Conservation (phyloP, 306 rosid genomes). For the Malus sieversii region DNA sequence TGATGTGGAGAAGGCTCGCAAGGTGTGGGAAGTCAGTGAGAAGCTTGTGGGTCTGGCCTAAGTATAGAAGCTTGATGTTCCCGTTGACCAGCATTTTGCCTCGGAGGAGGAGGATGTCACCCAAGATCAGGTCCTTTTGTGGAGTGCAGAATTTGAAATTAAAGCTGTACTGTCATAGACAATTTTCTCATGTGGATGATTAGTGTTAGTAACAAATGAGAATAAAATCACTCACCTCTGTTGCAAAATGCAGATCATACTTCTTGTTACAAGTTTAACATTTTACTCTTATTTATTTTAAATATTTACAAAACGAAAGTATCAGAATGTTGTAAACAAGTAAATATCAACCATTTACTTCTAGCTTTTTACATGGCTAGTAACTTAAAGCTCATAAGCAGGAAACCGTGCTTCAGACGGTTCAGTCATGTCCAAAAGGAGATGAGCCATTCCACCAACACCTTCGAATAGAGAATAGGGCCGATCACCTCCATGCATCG, state of each 20-base stretch:
- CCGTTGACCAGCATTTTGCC: conserved; percentile 3
- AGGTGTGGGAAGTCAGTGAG: conserved; percentile 92
- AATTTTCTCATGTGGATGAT: conserved; percentile 30
- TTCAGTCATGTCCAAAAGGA: conserved; percentile 62
- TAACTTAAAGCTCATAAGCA: conserved; percentile 51
- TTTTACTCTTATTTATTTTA: neutral
- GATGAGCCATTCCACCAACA: conserved; percentile 65
- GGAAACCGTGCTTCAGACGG: conserved; percentile 65
- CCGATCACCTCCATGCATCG: conserved; percentile 78
- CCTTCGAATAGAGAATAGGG: conserved; percentile 76
- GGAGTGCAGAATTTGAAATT: conserved; percentile 17
- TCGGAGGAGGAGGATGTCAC: conserved; percentile 19
- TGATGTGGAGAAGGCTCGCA: conserved; percentile 75
- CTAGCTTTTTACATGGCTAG: neutral
- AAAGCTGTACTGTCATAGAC: conserved; percentile 22
- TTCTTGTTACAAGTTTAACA: neutral
- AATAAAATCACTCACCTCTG: conserved; percentile 38
- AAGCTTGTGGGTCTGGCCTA: conserved; percentile 90
- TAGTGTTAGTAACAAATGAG: conserved; percentile 16
- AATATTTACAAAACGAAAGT: neutral
- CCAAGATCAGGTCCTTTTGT: neutral
- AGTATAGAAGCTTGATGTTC: conserved; percentile 7
- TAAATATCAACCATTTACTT: neutral
- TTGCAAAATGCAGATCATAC: conserved; percentile 17
- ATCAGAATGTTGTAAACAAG: neutral